A percentile compares a stretch with the other conserved stretches of the same genome.
Evolutionary conservation across 2,329 filamentous ascomycete species (phyloP).

Genomic region (Ophiostoma piceae): DNA sequence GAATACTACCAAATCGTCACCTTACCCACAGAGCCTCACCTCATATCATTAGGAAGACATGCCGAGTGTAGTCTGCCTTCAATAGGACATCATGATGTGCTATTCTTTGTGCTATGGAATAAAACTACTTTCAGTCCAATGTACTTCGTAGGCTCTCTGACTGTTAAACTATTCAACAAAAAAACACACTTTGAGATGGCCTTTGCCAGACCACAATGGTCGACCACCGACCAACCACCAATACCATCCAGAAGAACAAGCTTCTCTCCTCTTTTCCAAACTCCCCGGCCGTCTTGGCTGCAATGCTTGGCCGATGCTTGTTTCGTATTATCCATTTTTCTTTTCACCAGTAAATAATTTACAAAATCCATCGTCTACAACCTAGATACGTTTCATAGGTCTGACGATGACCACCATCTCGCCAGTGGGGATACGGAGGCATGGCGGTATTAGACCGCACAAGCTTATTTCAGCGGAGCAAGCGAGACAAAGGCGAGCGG

Average conservation of each 20-base stretch:
- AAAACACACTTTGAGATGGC: neutral
- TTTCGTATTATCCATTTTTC: constrained; percentile 11
- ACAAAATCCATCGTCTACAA: neutral
- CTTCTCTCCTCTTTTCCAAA: neutral
- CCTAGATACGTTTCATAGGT: neutral
- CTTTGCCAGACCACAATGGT: neutral
- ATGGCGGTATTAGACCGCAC: neutral
- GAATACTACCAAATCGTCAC: neutral
- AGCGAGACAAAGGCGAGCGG: neutral
- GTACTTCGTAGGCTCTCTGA: no score
- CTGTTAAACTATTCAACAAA: neutral
- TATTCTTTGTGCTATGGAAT: neutral
- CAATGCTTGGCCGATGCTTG: neutral
- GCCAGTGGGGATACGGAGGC: neutral
- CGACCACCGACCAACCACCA: no score
- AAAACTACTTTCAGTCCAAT: neutral
- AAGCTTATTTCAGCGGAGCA: neutral
- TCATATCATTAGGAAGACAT: neutral
- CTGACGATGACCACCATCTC: neutral
- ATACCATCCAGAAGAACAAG: neutral
- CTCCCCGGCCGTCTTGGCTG: neutral
- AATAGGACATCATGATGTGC: neutral
- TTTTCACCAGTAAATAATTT: neutral
- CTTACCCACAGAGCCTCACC: neutral
- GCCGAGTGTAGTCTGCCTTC: neutral